Percentiles rank a stretch among this genome's conserved stretches.
Conservation (phyloP, 495 filamentous ascomycete genomes). For the Aspergillus homomorphus region DNA sequence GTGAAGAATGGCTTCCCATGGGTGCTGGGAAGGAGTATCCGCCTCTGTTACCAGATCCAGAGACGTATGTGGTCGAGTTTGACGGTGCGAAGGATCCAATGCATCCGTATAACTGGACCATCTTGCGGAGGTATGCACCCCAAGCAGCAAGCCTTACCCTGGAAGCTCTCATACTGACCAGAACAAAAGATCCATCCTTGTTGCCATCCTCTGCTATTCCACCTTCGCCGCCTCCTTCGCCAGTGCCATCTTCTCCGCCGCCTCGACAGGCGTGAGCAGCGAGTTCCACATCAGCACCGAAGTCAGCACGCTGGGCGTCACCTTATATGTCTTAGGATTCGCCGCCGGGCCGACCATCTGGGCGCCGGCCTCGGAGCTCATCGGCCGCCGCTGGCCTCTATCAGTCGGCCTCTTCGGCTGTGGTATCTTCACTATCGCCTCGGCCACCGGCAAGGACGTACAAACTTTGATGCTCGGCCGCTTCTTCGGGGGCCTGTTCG, state of each 20-base stretch:
- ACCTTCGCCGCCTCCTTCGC: conserved; percentile 53
- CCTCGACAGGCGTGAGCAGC: conserved; percentile 38
- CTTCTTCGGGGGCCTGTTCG: conserved; percentile 52
- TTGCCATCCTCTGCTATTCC: conserved; percentile 41
- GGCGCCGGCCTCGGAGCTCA: conserved; percentile 73
- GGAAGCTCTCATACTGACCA: not conserved
- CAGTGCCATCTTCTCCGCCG: conserved; percentile 54
- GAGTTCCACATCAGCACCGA: conserved; percentile 47
- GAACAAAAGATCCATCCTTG: conserved; percentile 24
- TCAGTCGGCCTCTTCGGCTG: conserved; percentile 50
- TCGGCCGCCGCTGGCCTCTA: conserved; percentile 58
- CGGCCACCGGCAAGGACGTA: conserved; percentile 55
- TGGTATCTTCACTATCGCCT: conserved; percentile 53
- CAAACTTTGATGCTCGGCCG: conserved; percentile 52
- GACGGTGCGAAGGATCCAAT: conserved; percentile 47
- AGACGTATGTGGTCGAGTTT: conserved; percentile 53
- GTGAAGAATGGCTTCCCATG: conserved; percentile 24
- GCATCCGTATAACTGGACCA: conserved; percentile 54
- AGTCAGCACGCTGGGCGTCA: conserved; percentile 51
- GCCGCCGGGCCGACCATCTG: conserved; percentile 54
- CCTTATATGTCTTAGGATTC: conserved; percentile 54
- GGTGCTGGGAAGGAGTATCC: conserved; percentile 41
- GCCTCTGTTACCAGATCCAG: conserved; percentile 33
- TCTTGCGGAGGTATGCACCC: conserved; percentile 28
- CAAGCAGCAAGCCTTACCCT: conserved; percentile 6